Evolutionary conservation across 129 eudicot species (phyloP), one percentile per base, ranked within the genome.

Genomic region (Tagetes erecta): DNA sequence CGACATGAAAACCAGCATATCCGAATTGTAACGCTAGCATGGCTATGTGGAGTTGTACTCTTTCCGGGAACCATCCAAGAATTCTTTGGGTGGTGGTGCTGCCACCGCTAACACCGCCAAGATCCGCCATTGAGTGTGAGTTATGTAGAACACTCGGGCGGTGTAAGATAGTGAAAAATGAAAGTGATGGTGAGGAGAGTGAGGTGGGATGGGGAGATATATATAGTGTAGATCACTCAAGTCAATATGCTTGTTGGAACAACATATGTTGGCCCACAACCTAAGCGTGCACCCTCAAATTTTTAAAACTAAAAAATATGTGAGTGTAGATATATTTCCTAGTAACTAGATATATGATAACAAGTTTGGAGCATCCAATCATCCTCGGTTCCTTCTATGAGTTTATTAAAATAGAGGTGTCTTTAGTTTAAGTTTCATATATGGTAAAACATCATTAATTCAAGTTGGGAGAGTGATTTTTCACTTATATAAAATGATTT

Each of bases 1-100:
- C 97, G 1, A 94, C 96, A 81, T 94, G 98, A 51, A 94, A 94
- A 64, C 98, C 98, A 2, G 98, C 98, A 65, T 94, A 94, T 0
- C 98, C 98, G 44, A 94, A 94, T 68, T 94, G 98, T 80, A 94
- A 80, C 59, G 87, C 86, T 80, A 94, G 41, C 98, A 94, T 94
- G 40, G 98, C 93, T 64, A 81, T 37, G 69, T 94, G 98, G 49
- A 94, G 88, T 59, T 94, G 98, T 39, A 90, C 70, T 51, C 83
- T 91, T 76, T 94, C 98, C 44, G 98, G 97, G 50, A 78, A 78
- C 82, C 77, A 78, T 51, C 82, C 82, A 14, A 6, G 42, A 8
- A 78, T 70, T 64, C 53, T 78, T 35, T 78, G 66, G 8, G 42
- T 8, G 55, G 81, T 47, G 76, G 66, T 13, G 50, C 41, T 51